A percentile compares a stretch with the other conserved stretches of the same genome.
These are phyloP conservation scores for Caloboletus inedulis DNA, from an alignment of 1,284 basidiomycete genomes.

Conservation along the genomic window DNA sequence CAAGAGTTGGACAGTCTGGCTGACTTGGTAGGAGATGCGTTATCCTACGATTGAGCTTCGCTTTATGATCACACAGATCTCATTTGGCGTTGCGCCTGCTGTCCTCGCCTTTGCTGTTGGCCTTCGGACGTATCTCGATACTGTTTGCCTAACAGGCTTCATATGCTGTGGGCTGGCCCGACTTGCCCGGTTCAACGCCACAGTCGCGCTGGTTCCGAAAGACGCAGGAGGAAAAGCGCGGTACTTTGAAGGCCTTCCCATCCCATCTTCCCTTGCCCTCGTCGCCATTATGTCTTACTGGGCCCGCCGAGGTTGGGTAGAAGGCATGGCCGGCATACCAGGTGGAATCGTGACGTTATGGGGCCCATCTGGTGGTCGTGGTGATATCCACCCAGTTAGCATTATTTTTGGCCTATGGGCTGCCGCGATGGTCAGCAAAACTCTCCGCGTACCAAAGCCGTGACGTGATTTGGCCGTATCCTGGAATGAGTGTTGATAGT, in stretches of 20 bases:
- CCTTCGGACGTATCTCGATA: conserved; percentile 87
- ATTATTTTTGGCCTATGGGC: conserved; percentile 80
- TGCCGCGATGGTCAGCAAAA: conserved; percentile 95
- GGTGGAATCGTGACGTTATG: conserved; percentile 70
- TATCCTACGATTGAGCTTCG: background rate
- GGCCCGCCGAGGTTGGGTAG: conserved; percentile 81
- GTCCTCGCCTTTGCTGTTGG: conserved; percentile 91
- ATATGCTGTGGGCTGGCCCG: conserved; percentile 96
- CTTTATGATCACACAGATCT: conserved; percentile 59
- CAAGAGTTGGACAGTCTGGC: conserved; percentile 98
- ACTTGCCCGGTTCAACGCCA: conserved; percentile 97
- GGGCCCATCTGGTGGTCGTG: conserved; percentile 67
- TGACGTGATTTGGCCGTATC: conserved; percentile 31
- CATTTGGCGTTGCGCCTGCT: conserved; percentile 96
- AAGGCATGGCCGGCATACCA: conserved; percentile 72
- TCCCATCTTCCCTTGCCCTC: conserved; percentile 85
- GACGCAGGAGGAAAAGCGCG: conserved; percentile 83
- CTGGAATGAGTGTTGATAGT: background rate
- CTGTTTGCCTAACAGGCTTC: conserved; percentile 82
- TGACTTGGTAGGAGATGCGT: conserved; percentile 67
- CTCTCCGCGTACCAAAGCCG: conserved; percentile 77
- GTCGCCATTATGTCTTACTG: conserved; percentile 83
- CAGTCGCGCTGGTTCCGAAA: conserved; percentile 92
- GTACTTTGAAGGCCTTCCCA: conserved; percentile 98
- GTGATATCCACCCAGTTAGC: conserved; percentile 78